Evolutionary conservation across 345 rosid genomes (phyloP), one percentile per base, ranked within the genome.

Genomic region (Corchorus olitorius): DNA sequence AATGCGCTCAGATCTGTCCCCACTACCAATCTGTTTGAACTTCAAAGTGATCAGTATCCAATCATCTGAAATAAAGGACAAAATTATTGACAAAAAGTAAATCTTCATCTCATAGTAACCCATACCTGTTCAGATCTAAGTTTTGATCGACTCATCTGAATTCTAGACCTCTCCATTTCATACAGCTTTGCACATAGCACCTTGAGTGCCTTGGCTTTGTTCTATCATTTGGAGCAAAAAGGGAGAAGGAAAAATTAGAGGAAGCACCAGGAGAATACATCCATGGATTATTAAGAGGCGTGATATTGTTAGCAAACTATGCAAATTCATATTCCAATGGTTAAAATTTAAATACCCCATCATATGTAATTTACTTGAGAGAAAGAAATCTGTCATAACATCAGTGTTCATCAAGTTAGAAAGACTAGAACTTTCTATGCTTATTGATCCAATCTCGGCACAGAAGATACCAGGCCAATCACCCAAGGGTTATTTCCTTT

Each of bases 141-240:
- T 82, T 88, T 94, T 49, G 97, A 91, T 61, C 95, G 87, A 78
- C 78, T 90, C 58, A 52, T 79, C 49, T 91, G 92, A 67, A 94
- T 53, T 83, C 98, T 89, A 68, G 85, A 85, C 87, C 97, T 90
- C 86, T 96, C 98, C 22, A 93, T 89, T 74, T 96, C 97, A 46
- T 92, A 96, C n/a, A 94, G 91, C 88, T 84, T 94, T 55, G 98
- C 97, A 74, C 98, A 94, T 13, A 92, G 84, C 79, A 94, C 94
- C 81, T 91, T 92, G 13, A 93, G 92, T 45, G 97, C 99, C 82
- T 91, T 96, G 66, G 97, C 91, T 81, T 88, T 96, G 89, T 96
- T 96, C 98, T 96, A 70, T 61, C 61, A 76, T 52, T 50, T 22
- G 62, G 72, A 56, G 39, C 74, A 74, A 73, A 61, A 64, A 48